Base-by-base conservation (phyloP, 2,329 filamentous ascomycete species). In the Pseudonectria foliicola region DNA sequence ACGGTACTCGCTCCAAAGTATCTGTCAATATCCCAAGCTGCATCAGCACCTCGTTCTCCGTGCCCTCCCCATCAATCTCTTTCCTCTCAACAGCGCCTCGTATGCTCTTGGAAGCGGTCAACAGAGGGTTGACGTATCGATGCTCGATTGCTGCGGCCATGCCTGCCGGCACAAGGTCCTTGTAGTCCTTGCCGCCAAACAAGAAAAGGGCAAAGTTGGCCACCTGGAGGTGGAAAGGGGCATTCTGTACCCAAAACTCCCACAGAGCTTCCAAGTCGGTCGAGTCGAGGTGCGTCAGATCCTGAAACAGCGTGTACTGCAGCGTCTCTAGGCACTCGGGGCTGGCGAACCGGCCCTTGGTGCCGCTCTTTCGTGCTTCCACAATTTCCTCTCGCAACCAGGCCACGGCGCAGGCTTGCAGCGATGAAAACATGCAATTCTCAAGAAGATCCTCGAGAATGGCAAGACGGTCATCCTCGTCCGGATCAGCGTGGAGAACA, bases 311-410 rank as follows among this genome's bases (percentile, higher is more conserved):
- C 29, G 67, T 67, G 46, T 80, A 77, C 49, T 80, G 75, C n/a
- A 79, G 63, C 13, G 67, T 66, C 27, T 79, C 72, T 13, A 82
- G 60, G 28, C 73, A 73, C 12, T 75, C 71, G 1, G 71, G 60
- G 4, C 63, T 67, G 10, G 67, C 57, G 52, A 82, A 82, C 15
- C 51, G 55, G 7, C 52, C 57, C 44, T 54, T 59, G 18, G 49
- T 40, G 11, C 44, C 41, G 15, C 54, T 37, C 27, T 56, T 54
- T 16, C 47, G 57, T 3, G 72, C 68, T 4, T 64, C 54, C 7
- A 79, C 64, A 12, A 81, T 60, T 51, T 82, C 78, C 46, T 81
- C 77, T 35, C 75, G 71, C 24, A 81, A 57, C 78, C 78, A 82
- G 4, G 68, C 67, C 4, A 82, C 67, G 1, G 77, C 77, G 27